Conservation (phyloP, 2,329 filamentous ascomycete genomes). For the Alternaria sp. region DNA sequence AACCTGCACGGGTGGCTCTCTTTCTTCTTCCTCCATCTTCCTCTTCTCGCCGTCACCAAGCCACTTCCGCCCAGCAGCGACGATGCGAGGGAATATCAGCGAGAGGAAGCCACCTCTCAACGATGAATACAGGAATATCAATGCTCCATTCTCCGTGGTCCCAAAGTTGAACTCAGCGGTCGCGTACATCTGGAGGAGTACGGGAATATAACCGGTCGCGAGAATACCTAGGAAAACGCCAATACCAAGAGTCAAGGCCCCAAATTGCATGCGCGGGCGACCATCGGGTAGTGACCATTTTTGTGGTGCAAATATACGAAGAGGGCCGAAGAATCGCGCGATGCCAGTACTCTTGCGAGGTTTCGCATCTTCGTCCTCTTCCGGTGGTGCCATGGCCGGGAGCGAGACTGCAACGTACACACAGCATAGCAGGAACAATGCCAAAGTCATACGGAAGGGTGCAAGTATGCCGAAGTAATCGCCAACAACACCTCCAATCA, state of each 20-base stretch:
- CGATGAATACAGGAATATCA: conserved; percentile 57
- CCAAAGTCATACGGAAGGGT: conserved; percentile 71
- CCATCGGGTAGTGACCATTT: conserved; percentile 63
- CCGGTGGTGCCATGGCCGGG: conserved; percentile 59
- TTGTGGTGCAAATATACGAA: conserved; percentile 69
- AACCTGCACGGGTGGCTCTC: conserved; percentile 30
- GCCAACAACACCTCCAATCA: conserved; percentile 71
- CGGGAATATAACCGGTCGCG: conserved; percentile 73
- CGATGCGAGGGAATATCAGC: conserved; percentile 56
- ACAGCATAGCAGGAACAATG: conserved; percentile 60
- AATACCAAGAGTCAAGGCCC: conserved; percentile 69
- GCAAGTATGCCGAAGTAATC: conserved; percentile 69
- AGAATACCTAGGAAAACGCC: conserved; percentile 75
- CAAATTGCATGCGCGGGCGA: conserved; percentile 64
- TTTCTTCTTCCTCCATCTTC: conserved; percentile 13
- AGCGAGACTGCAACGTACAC: conserved; percentile 55
- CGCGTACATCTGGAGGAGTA: conserved; percentile 63
- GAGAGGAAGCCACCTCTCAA: conserved; percentile 57
- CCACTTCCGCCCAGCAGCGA: conserved; percentile 53
- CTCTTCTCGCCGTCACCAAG: conserved; percentile 37
- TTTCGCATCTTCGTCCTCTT: conserved; percentile 40
- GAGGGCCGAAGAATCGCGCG: conserved; percentile 68
- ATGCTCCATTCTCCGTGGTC: conserved; percentile 56
- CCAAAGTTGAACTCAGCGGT: conserved; percentile 57
- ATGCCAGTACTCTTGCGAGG: conserved; percentile 50